Percentiles rank a stretch among this genome's conserved stretches.
Evolutionary conservation across 2,329 filamentous ascomycete species (phyloP).

Genomic region (Penicillium sp.): DNA sequence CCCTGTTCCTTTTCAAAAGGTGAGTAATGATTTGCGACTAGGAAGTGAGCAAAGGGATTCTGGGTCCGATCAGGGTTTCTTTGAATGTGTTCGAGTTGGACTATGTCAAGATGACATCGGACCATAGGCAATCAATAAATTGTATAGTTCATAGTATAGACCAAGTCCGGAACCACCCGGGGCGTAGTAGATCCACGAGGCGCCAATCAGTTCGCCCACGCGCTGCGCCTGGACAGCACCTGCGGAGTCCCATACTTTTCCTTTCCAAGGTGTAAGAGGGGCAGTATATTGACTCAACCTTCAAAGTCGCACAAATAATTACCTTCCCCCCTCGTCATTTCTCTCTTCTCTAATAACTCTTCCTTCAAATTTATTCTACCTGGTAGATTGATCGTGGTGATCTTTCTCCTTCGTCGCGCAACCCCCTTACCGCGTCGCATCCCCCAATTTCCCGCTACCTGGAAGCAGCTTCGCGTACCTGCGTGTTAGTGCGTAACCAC

Average conservation of each 20-base stretch:
- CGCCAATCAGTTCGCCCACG: constrained; percentile 26
- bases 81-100: background rate
- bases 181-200: constrained; percentile 14
- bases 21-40: background rate
- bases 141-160: background rate
- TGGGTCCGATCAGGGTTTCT: background rate
- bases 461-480: constrained; percentile 14
- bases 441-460: constrained; percentile 9
- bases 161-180: constrained; percentile 20
- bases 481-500: constrained; percentile 5
- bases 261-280: constrained; percentile 12
- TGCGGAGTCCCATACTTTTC: constrained; percentile 20
- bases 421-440: constrained; percentile 24
- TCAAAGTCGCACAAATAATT: background rate
- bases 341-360: background rate
- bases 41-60: background rate
- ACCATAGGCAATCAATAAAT: background rate
- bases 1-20: background rate
- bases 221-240: constrained; percentile 15
- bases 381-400: background rate
- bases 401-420: background rate
- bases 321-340: background rate
- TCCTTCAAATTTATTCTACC: background rate
- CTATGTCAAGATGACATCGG: background rate
- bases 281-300: background rate